Percentiles rank a stretch among this genome's conserved stretches.
Evolutionary conservation across 169 alveolate species (phyloP).

Genomic region (Miamiensis avidus): DNA sequence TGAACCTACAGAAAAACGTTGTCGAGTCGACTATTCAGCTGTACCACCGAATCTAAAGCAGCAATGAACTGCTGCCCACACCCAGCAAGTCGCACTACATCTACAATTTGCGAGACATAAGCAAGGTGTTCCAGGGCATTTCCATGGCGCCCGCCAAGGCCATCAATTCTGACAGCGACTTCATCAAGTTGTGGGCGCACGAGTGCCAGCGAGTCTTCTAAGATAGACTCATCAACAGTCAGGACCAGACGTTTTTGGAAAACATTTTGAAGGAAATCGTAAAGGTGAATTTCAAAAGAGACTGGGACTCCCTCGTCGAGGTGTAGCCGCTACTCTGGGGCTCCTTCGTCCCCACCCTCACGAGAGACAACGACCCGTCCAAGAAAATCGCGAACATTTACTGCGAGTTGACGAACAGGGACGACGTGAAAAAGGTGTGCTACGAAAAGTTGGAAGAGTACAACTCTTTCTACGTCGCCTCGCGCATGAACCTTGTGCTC

Average conservation of each 20-base stretch:
- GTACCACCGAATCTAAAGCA: conserved; percentile 62
- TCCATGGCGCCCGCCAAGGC: conserved; percentile 77
- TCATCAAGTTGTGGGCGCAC: conserved; percentile 89
- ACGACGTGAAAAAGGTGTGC: conserved; percentile 59
- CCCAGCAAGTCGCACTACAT: conserved; percentile 91
- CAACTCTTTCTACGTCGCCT: conserved; percentile 80
- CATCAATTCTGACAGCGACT: conserved; percentile 72
- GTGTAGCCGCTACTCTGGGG: conserved; percentile 84
- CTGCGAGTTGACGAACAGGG: conserved; percentile 82
- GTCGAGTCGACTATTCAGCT: conserved; percentile 76
- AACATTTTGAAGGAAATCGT: conserved; percentile 64
- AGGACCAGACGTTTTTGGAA: conserved; percentile 77
- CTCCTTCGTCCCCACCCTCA: conserved; percentile 72
- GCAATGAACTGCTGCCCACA: conserved; percentile 82
- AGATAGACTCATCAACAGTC: conserved; percentile 83
- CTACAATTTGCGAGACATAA: conserved; percentile 88
- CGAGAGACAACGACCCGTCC: conserved; percentile 78
- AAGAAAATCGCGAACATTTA: conserved; percentile 77
- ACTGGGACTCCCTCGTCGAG: conserved; percentile 73
- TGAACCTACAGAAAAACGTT: conserved; percentile 67
- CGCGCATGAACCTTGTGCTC: conserved; percentile 88
- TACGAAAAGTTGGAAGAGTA: conserved; percentile 72
- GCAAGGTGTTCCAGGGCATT: conserved; percentile 87
- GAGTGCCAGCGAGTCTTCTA: conserved; percentile 87
- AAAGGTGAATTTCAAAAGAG: conserved; percentile 76